Base-by-base conservation (phyloP, 2,329 filamentous ascomycete species). In the Pezicula carpinea region DNA sequence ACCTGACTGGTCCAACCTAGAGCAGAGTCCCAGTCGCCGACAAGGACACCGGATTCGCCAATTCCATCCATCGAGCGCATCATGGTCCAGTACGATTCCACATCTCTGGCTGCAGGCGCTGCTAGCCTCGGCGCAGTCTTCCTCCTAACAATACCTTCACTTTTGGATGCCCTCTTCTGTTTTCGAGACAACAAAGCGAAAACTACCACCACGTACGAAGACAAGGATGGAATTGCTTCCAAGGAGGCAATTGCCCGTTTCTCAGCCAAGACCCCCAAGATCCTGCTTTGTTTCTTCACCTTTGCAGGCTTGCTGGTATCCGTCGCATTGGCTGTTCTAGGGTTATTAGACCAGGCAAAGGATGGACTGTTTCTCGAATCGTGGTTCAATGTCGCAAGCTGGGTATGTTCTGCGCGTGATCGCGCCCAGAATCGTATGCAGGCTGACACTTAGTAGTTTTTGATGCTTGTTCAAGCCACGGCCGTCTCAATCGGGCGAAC, bases 171-270 rank as follows among this genome's bases (percentile, higher is more conserved):
- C 31, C 31, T 64, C 39, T 54, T 55, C 26, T 70, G 72, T 55
- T 53, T 55, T 63, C 48, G 55, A 59, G 33, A 40, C 38, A 39
- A 61, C 50, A 57, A 56, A 63, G 33, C 54, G 41, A 51, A 60
- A 64, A 48, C 59, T 33, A 66, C 59, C 34, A 66, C 74, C 10
- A 68, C 73, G 11, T 90, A 90, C 59, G 70, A 82, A 55, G 87
- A 91, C 59, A 67, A 74, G 51, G 87, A 91, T 65, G 87, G 87
- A 41, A 72, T 76, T 53, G 84, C 83, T 26, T 85, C 81, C 0
- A 73, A 78, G 34, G 80, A 85, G 59, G 80, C 82, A 1, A 62
- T 81, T 44, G 73, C 74, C 18, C 72, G 72, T 33, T 90, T 83
- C 60, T 85, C 83, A 22, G 76, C 79, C 53, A 77, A 69, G 48